phyloP scores from a whole-genome alignment of 2,329 filamentous ascomycete genomes.

The Malbranchea cinnamomea region DNA sequence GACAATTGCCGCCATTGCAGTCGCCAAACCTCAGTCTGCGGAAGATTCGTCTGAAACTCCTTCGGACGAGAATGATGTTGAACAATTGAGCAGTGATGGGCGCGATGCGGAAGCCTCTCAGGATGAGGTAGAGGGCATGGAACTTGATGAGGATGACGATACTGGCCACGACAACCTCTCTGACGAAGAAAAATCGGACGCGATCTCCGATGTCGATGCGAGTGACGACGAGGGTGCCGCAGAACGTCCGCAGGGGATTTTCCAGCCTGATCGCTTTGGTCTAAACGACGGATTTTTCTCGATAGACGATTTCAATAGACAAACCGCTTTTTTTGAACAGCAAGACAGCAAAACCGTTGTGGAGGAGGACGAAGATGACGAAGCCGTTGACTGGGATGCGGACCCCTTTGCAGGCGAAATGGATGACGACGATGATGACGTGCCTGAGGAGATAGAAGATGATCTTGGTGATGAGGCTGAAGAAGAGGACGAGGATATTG shows the following conservation, averaged over 20 bases:
- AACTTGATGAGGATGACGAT: conserved; percentile 6
- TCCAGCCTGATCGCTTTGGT: conserved; percentile 62
- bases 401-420: conserved; percentile 47
- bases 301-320: conserved; percentile 92
- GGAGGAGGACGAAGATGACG: conserved; percentile 60
- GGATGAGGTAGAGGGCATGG: conserved; percentile 13
- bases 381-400: conserved; percentile 71
- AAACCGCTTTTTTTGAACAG: conserved; percentile 77
- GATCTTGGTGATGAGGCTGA: conserved; percentile 46
- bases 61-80: too few species aligned
- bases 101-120: conserved; percentile 11
- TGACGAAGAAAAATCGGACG: conserved; percentile 2
- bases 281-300: conserved; percentile 98
- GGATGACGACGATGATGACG: conserved; percentile 12
- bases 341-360: conserved; percentile 68
- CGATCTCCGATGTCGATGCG: conserved; percentile 15
- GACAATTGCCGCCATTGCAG: conserved; percentile 16
- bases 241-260: too few species aligned
- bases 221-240: conserved; percentile 22
- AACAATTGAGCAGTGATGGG: too few species aligned
- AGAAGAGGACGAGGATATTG: conserved; percentile 10
- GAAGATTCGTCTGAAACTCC: too few species aligned
- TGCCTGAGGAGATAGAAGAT: conserved; percentile 16
- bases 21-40: conserved; percentile 7
- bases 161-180: too few species aligned